Percentiles rank a stretch among this genome's conserved stretches.
Conservation (phyloP, 176 grass and related monocot genomes). For the Carex cristatella region DNA sequence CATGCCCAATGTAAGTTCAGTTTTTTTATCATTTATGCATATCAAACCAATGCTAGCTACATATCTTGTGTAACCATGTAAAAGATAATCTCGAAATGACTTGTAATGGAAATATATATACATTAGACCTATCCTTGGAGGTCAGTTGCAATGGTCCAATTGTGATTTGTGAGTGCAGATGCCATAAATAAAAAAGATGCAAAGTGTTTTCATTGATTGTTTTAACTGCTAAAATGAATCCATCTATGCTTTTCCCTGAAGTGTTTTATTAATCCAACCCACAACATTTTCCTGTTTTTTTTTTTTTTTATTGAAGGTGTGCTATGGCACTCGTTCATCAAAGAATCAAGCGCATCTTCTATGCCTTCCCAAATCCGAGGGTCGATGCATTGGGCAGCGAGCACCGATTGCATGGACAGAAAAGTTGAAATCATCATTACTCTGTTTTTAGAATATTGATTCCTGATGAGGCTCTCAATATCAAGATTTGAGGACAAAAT, state of each 20-base stretch:
- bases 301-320: slow-evolving; percentile 47
- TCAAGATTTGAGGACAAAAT: too few species aligned
- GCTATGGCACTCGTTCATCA: slow-evolving; percentile 98
- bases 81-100: not conserved
- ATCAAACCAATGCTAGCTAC: not conserved
- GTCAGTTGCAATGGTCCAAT: not conserved
- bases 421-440: slow-evolving; percentile 93
- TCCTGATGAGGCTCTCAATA: too few species aligned
- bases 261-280: not conserved
- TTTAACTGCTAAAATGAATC: not conserved
- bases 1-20: slow-evolving; percentile 70
- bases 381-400: slow-evolving; percentile 56
- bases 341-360: slow-evolving; percentile 79
- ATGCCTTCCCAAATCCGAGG: slow-evolving; percentile 61
- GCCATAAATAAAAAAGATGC: not conserved
- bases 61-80: not conserved
- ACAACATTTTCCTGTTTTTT: not conserved
- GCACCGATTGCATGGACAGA: slow-evolving; percentile 72
- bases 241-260: not conserved
- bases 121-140: not conserved
- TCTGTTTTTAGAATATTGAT: slow-evolving; percentile 48
- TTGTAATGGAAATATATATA: not conserved
- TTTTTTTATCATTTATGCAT: not conserved
- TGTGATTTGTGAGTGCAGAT: not conserved
- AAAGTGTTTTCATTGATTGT: not conserved